These are phyloP conservation scores for Mycothermus thermophilus DNA, from an alignment of 495 filamentous ascomycete species.

Conservation along the genomic window DNA sequence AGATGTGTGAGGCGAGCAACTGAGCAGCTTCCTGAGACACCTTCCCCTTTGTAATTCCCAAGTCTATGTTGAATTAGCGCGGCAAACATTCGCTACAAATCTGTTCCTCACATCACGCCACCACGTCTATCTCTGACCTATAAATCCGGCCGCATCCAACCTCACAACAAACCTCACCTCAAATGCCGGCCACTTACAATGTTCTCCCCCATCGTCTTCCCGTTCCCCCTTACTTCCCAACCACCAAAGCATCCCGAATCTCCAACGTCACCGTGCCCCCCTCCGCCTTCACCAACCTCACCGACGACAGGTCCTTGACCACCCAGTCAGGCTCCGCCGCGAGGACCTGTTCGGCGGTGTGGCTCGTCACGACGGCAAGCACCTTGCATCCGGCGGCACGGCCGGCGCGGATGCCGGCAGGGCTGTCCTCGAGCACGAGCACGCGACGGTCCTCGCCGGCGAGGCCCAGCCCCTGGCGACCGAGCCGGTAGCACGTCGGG, in stretches of 20 bases:
- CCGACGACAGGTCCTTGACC: conserved; percentile 61
- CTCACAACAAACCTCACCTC: neutral
- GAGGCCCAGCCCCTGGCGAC: conserved; percentile 48
- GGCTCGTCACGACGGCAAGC: conserved; percentile 74
- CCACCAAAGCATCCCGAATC: conserved; percentile 29
- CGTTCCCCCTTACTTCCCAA: neutral
- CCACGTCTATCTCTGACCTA: too few species aligned
- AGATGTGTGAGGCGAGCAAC: too few species aligned
- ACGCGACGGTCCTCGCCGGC: conserved; percentile 28
- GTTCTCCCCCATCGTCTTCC: neutral
- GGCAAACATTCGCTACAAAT: too few species aligned
- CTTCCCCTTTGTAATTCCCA: too few species aligned
- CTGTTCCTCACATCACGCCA: too few species aligned
- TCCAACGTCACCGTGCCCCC: conserved; percentile 39
- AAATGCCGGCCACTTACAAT: neutral
- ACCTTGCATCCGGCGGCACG: conserved; percentile 86
- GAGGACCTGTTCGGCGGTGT: conserved; percentile 54
- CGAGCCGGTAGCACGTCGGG: conserved; percentile 71
- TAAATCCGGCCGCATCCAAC: too few species aligned
- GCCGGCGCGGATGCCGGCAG: conserved; percentile 78
- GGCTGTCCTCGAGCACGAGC: conserved; percentile 83
- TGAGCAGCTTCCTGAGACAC: too few species aligned
- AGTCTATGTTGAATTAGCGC: too few species aligned
- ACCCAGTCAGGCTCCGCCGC: conserved; percentile 78
- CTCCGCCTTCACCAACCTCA: conserved; percentile 40